Evolutionary conservation across 2,329 filamentous ascomycete species (phyloP), one percentile per base, ranked within the genome.

Genomic region (Trichoderma cornu-damae): DNA sequence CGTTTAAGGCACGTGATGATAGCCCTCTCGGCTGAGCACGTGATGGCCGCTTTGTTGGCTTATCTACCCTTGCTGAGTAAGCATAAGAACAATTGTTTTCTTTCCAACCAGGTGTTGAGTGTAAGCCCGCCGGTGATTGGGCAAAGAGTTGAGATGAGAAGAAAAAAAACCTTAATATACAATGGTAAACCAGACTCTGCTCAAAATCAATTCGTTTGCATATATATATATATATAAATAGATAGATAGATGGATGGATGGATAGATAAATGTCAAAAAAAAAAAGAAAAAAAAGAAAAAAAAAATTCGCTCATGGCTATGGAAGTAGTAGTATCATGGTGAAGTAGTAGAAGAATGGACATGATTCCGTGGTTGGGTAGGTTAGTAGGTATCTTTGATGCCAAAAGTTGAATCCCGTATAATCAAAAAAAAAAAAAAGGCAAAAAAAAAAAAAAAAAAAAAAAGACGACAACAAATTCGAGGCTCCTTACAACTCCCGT

Each of bases 1-100:
- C 60, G 62, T 40, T 58, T 56, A 37, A 55, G 53, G 69, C 70
- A 72, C 62, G 70, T 73, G 70, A 68, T 38, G 8, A n/a, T 63
- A 64, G n/a, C 66, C 64, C 65, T 66, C 38, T 50, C 43, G 24
- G 6, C 16, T 37, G 5, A 3, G 30, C 56, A 58, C 56, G 56
- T 58, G 56, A 54, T 34, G 8, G n/a, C 32, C 18, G 14, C 16
- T 40, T 32, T 18, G n/a, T 30, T 20, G 30, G 3, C 42, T 47
- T 47, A 55, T 55, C 52, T 32, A 14, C 6, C 5, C 0, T 2
- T 2, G 37, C 37, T 52, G 18, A 43, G 26, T 52, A 20, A 52
- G 12, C 49, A 30, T 2, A 5, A n/a, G n/a, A n/a, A n/a, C n/a
- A n/a, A n/a, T n/a, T n/a, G n/a, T n/a, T n/a, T n/a, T n/a, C n/a